These are phyloP conservation scores for Euphorbia corollata DNA, from an alignment of 441 rosid genomes.

Conservation along the genomic window DNA sequence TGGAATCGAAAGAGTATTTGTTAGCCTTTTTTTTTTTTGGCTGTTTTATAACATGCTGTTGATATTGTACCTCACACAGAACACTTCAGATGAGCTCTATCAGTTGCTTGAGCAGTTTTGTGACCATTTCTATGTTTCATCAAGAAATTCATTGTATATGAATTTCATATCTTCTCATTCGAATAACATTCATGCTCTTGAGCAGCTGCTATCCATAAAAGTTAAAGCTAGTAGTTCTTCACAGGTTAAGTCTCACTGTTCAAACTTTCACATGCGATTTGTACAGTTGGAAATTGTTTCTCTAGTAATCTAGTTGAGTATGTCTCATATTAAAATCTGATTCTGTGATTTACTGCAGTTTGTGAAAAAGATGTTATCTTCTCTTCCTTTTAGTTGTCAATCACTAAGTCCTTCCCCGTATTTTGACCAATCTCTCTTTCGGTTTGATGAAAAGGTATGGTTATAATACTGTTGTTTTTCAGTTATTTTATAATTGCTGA, in stretches of 20 bases:
- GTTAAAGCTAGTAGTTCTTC: slow-evolving; percentile 51
- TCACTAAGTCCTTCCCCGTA: slow-evolving; percentile 94
- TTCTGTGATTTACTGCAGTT: slow-evolving; percentile 45
- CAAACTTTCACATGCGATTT: no score
- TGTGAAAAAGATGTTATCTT: slow-evolving; percentile 78
- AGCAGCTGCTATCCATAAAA: slow-evolving; percentile 63
- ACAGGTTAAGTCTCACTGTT: slow-evolving; percentile 36
- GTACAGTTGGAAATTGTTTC: neutral
- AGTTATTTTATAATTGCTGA: neutral
- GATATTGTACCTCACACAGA: slow-evolving; percentile 39
- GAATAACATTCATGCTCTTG: slow-evolving; percentile 63
- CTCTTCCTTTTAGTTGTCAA: slow-evolving; percentile 81
- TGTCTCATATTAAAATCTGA: slow-evolving; percentile 14
- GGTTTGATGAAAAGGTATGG: slow-evolving; percentile 87
- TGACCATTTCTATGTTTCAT: slow-evolving; percentile 65
- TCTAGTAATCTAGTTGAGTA: neutral
- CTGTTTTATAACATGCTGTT: slow-evolving; percentile 7
- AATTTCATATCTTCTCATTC: slow-evolving; percentile 87
- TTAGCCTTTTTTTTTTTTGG: neutral
- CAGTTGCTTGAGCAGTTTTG: slow-evolving; percentile 72
- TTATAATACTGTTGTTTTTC: slow-evolving; percentile 12
- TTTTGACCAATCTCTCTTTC: slow-evolving; percentile 88
- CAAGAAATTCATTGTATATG: slow-evolving; percentile 56
- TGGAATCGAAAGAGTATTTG: no score
- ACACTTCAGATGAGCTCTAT: slow-evolving; percentile 79